These are phyloP conservation scores for Dictyostelium purpureum DNA, from an alignment of 78 protist genomes.

Conservation along the genomic window DNA sequence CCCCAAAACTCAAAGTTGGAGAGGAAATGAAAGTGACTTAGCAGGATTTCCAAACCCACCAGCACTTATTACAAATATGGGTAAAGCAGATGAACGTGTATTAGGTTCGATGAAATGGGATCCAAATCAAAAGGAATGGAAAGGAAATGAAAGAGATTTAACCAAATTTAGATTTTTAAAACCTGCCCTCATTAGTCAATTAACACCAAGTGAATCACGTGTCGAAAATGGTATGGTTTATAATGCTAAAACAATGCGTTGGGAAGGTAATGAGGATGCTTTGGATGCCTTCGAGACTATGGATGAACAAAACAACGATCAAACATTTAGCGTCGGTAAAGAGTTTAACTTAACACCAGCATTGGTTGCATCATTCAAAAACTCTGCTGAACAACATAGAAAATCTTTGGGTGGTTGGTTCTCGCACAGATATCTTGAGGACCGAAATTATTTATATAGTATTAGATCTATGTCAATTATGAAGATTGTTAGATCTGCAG, in stretches of 20 bases:
- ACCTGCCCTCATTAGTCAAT: constrained; percentile 54
- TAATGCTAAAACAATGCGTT: constrained; percentile 72
- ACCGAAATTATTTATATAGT: constrained; percentile 26
- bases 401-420: constrained; percentile 54
- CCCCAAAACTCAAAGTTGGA: constrained; percentile 59
- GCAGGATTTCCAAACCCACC: constrained; percentile 49
- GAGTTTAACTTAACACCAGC: constrained; percentile 30
- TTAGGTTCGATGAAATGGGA: constrained; percentile 77
- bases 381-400: background rate
- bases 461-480: constrained; percentile 67
- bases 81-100: background rate
- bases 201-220: constrained; percentile 12
- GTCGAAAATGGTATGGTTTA: constrained; percentile 78
- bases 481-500: constrained; percentile 13
- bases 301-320: constrained; percentile 77
- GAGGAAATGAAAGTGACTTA: constrained; percentile 64
- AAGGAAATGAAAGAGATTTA: constrained; percentile 77
- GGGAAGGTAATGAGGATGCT: constrained; percentile 80
- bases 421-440: constrained; percentile 16
- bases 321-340: constrained; percentile 51
- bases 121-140: constrained; percentile 74
- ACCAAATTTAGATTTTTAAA: constrained; percentile 49
- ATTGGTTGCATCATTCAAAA: constrained; percentile 1
- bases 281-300: constrained; percentile 65
- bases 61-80: constrained; percentile 46